Evolutionary conservation across 768 basidiomycete species (phyloP), one percentile per base, ranked within the genome.

Genomic region (Amanita rimosa): DNA sequence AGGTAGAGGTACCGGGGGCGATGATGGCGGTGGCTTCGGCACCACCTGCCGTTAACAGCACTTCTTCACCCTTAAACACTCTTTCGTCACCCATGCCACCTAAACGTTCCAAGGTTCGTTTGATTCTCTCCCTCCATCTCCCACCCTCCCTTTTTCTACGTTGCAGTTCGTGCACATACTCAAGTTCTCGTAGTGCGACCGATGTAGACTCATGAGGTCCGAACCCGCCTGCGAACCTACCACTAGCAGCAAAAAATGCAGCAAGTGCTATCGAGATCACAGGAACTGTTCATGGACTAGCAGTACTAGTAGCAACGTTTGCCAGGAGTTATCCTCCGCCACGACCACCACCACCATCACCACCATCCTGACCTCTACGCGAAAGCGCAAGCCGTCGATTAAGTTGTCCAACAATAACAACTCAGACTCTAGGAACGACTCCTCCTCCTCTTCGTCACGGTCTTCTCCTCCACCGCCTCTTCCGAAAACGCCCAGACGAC

Each of bases 221-320:
- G 37, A 37, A 24, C 34, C 45, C 6, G 16, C 29, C 22, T 46
- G 45, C 45, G 45, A 26, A 26, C 45, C 45, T 14, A 13, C 9
- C 3, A 6, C 24, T 3, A 24, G 35, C 11, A 46, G 45, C 24
- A 46, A 27, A 22, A 46, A 46, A 16, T 46, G 45, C 22, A 24
- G 21, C 3, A 46, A 46, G 24, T 46, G 45, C 21, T 35, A 35
- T 26, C 45, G 45, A 7, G 45, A 46, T 9, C 45, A 46, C n/a
- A 10, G 45, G 9, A 24, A 16, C 24, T 46, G 45, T 37, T 46
- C 45, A 2, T 46, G 45, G 45, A 21, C 22, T 8, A 36, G 3
- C n/a, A n/a, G n/a, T n/a, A n/a, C n/a, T n/a, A n/a, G n/a, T n/a
- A n/a, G n/a, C n/a, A 22, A 37, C 19, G 13, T 10, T 14, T n/a